Percentiles rank a stretch among this genome's conserved stretches.
Conservation (phyloP, 106 monocot species). For the Allium fistulosum region DNA sequence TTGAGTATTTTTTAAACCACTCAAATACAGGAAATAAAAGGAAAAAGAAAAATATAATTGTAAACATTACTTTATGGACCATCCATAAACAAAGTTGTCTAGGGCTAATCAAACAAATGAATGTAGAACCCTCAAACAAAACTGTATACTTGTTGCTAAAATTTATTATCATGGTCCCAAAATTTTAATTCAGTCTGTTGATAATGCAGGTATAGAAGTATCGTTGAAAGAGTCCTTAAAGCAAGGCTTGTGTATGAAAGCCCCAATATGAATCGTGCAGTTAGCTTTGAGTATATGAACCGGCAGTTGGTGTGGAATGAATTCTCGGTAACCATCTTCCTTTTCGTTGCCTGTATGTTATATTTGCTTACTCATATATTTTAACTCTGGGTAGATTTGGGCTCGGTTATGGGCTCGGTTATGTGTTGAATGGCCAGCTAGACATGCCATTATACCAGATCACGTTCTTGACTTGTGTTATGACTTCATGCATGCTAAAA, state of each 20-base stretch:
- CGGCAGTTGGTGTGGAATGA: slow-evolving; percentile 99
- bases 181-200: slow-evolving; percentile 4
- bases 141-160: not conserved
- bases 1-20: too few relatives aligned
- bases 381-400: too few relatives aligned
- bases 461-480: not conserved
- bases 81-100: too few relatives aligned
- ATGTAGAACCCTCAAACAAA: too few relatives aligned
- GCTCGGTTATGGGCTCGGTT: too few relatives aligned
- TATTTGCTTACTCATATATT: not conserved
- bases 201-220: slow-evolving; percentile 76
- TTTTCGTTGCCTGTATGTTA: not conserved
- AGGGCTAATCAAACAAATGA: too few relatives aligned
- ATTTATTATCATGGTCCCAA: not conserved
- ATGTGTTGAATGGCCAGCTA: too few relatives aligned
- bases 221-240: slow-evolving; percentile 81
- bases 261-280: slow-evolving; percentile 96
- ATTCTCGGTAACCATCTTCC: slow-evolving; percentile 71
- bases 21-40: too few relatives aligned
- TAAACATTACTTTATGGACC: too few relatives aligned
- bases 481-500: not conserved
- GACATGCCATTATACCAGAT: too few relatives aligned
- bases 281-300: slow-evolving; percentile 99
- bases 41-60: too few relatives aligned
- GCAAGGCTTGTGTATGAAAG: slow-evolving; percentile 99